phyloP scores from a whole-genome alignment of 345 rosid species.

The Nasturtium officinale region DNA sequence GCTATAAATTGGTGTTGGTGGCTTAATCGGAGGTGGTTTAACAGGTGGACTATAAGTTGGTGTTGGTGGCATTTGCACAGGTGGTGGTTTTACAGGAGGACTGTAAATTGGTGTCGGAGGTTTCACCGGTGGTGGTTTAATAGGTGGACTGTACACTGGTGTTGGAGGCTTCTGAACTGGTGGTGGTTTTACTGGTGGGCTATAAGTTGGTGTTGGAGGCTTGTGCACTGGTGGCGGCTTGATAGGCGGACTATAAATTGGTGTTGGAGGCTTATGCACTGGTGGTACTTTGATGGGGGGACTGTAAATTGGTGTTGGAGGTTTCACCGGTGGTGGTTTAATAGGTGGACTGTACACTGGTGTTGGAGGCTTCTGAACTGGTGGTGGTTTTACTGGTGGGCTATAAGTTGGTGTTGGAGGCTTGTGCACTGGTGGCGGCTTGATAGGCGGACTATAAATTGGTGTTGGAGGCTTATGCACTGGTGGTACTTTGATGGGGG shows the following conservation, averaged over 20 bases:
- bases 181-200: slow-evolving; percentile 15
- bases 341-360: not conserved
- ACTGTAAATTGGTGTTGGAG: slow-evolving; percentile 25
- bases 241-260: not conserved
- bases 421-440: not conserved
- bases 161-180: not conserved
- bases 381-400: not conserved
- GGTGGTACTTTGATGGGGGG: not conserved
- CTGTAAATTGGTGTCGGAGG: slow-evolving; percentile 23
- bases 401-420: slow-evolving; percentile 16
- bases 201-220: slow-evolving; percentile 14
- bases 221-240: not conserved
- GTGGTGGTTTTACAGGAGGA: not conserved
- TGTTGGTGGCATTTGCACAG: not conserved
- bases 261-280: not conserved
- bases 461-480: not conserved
- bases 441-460: not conserved
- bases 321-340: not conserved
- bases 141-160: not conserved
- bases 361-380: not conserved
- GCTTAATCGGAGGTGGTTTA: not conserved
- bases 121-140: not conserved
- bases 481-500: not conserved
- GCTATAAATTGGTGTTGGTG: not conserved
- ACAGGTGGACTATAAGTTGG: not conserved